Evolutionary conservation across 441 rosid genomes (phyloP).

Genomic region (Erodium moschatum): DNA sequence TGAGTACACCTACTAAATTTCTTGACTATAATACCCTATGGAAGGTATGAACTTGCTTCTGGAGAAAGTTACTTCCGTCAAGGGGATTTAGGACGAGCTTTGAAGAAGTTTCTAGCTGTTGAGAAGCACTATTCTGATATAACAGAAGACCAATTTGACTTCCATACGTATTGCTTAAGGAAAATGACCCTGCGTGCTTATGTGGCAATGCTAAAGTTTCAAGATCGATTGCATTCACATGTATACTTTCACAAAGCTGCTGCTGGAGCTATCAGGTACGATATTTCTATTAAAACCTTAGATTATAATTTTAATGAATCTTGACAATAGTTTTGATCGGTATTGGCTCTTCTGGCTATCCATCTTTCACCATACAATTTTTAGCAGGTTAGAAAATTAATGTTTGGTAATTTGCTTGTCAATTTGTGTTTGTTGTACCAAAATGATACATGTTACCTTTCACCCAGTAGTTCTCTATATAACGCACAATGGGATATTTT

Average conservation of each 20-base stretch:
- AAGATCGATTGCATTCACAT: conserved; percentile 91
- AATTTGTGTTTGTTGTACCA: not conserved
- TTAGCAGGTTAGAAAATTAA: no score
- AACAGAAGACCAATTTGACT: conserved; percentile 96
- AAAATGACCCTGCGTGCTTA: conserved; percentile 97
- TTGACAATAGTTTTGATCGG: not conserved
- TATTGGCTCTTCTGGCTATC: not conserved
- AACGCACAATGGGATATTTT: no score
- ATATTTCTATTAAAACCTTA: conserved; percentile 14
- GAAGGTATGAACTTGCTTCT: conserved; percentile 99
- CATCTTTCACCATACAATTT: not conserved
- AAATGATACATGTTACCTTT: no score
- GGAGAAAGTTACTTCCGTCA: conserved; percentile 97
- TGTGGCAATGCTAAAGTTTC: conserved; percentile 97
- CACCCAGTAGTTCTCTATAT: no score
- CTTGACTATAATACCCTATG: conserved; percentile 12
- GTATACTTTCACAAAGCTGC: conserved; percentile 96
- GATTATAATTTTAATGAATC: conserved; percentile 1
- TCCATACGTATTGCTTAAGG: conserved; percentile 95
- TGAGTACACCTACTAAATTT: not conserved
- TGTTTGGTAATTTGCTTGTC: not conserved
- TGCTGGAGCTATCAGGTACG: conserved; percentile 85
- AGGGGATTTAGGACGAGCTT: conserved; percentile 90
- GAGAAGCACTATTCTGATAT: conserved; percentile 99
- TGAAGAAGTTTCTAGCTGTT: conserved; percentile 90